A percentile compares a stretch with the other conserved stretches of the same genome.
Evolutionary conservation across 208 protist genomes (phyloP).

Genomic region (Trypanosoma melophagium): DNA sequence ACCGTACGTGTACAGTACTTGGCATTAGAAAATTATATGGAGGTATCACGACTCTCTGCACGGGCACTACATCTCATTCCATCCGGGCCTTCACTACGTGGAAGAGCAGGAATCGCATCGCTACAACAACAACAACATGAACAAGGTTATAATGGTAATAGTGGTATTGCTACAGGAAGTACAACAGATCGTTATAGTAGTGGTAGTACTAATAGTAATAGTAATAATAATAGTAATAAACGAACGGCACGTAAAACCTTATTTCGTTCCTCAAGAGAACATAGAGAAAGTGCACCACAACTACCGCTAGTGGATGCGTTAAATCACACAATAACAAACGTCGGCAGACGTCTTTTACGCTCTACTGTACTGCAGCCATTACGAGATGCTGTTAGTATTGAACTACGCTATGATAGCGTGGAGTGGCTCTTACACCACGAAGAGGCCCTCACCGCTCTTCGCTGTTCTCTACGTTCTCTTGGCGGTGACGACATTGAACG

Average conservation of each 20-base stretch:
- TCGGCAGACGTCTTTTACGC: constrained; percentile 75
- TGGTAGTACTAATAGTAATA: neutral
- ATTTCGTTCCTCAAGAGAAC: constrained; percentile 19
- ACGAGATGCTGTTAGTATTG: constrained; percentile 55
- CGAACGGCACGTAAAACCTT: constrained; percentile 19
- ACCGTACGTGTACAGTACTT: constrained; percentile 67
- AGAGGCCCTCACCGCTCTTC: constrained; percentile 30
- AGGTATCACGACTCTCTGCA: constrained; percentile 58
- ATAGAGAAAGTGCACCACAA: constrained; percentile 6
- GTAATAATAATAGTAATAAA: neutral
- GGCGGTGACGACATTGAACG: constrained; percentile 27
- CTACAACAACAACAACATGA: neutral
- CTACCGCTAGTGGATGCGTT: constrained; percentile 60
- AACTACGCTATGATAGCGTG: constrained; percentile 74
- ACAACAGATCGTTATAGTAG: neutral
- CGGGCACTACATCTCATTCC: constrained; percentile 64
- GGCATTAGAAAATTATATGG: constrained; percentile 69
- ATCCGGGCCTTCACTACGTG: constrained; percentile 10
- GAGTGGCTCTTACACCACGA: constrained; percentile 46
- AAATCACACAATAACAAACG: constrained; percentile 60
- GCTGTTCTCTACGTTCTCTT: constrained; percentile 19
- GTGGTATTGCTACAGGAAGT: no score
- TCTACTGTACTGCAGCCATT: constrained; percentile 77
- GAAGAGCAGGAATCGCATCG: neutral
- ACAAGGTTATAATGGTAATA: no score